Evolutionary conservation across 2,329 filamentous ascomycete genomes (phyloP), one percentile per base, ranked within the genome.

Genomic region (Ophiognomonia clavigignenti-juglandacearum): DNA sequence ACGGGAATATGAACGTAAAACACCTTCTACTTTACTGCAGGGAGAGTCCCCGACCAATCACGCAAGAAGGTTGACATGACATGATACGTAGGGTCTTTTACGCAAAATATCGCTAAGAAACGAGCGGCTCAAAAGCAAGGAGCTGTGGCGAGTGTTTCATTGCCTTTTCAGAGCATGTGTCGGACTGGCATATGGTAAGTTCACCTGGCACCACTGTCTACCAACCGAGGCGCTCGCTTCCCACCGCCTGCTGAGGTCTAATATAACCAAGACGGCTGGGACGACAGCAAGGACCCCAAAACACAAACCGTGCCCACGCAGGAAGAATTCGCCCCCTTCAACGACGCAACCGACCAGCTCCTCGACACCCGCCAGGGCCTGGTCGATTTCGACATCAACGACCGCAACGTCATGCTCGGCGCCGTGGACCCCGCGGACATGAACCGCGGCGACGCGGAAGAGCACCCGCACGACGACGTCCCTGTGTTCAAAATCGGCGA

Each of bases 121-220:
- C 3, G 26, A 3, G 3, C 11, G 10, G 5, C 5, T 46, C 1
- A 40, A 40, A 22, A 26, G 16, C 22, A 24, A 26, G 10, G 44
- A 46, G 11, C 27, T 46, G 1, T 46, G 44, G 44, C 19, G 37
- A 6, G 10, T 46, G 2, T 46, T 46, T 3, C n/a, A 39, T 1
- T 46, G 44, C 13, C 37, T 46, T 14, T 46, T 46, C 37, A n/a
- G 44, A n/a, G 44, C 36, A 11, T 46, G 44, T n/a, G 37, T 46
- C 8, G 44, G 20, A 10, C 23, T 46, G 16, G 29, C 44, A 14
- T 46, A 46, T 23, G 27, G 27, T 3, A 14, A 14, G 29, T 14
- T 13, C 4, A 13, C n/a, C 29, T 16, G 29, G 10, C 7, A 7
- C 26, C 26, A 29, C 7, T 13, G 13, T 29, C 26, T 29, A 29